Base-by-base conservation (phyloP, 768 basidiomycete species). In the Exsudoporus frostii region DNA sequence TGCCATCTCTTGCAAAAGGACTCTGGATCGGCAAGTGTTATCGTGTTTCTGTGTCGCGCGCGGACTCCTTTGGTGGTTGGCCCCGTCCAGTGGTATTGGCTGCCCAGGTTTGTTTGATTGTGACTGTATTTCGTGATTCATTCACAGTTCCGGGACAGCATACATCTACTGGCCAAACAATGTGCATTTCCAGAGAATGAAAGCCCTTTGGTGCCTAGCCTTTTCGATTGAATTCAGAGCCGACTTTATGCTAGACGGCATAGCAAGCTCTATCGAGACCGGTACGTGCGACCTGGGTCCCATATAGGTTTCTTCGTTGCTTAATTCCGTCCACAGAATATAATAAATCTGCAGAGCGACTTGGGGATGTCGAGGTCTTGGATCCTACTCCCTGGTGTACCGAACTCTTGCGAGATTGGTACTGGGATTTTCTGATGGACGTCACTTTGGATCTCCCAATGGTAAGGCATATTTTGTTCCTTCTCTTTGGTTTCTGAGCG, bases 151-250 rank as follows among this genome's bases (percentile, higher is more conserved):
- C 7, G 20, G 15, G 22, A 34, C 41, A 76, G 77, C 72, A 2
- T 79, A 73, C 55, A 62, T 73, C 3, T 76, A 74, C 50, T 75
- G 71, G 70, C 71, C 73, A 1, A 63, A 64, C 4, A 72, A 76
- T 52, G 7, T 20, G 0, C 55, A 67, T 48, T 80, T 73, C 53
- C 64, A 71, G 48, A 66, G 70, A n/a, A 67, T 79, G 45, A 66
- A 70, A 25, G 50, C 66, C 13, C 67, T 79, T 13, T 74, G 75
- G 52, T 60, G 63, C 1, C 67, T 76, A n/a, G 61, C 74, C 1
- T 79, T 78, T 45, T 68, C 69, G 30, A 49, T 54, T 1, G 54
- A 65, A 13, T 74, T 73, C 52, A 67, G 74, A 30, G 54, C 66
- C 13, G 67, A 71, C 19, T 43, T 79, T 7, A 49, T 68, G 13